Evolutionary conservation across 257 asterid species (phyloP).

Genomic region (Lavandula angustifolia): DNA sequence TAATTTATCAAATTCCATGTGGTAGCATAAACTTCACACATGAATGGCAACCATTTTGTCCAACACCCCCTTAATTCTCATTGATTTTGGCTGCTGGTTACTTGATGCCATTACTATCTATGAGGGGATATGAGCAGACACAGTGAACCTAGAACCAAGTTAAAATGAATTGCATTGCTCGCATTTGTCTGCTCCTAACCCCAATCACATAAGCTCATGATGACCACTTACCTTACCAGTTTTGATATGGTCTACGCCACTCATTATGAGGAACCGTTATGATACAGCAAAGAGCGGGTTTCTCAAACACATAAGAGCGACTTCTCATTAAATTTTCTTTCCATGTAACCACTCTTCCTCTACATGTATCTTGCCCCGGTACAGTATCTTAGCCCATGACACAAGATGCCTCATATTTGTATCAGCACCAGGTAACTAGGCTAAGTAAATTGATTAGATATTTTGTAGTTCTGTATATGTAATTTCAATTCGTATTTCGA

Average conservation of each 20-base stretch:
- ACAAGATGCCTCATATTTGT: too few relatives aligned
- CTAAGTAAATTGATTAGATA: constrained; percentile 8
- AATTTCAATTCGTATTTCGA: too few relatives aligned
- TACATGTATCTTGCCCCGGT: too few relatives aligned
- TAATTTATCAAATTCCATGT: too few relatives aligned
- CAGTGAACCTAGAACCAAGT: not conserved
- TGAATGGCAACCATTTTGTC: not conserved
- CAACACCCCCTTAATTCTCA: not conserved
- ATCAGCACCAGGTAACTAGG: constrained; percentile 4
- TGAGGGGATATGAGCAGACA: not conserved
- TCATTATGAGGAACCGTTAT: too few relatives aligned
- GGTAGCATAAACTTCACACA: not conserved
- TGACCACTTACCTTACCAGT: not conserved
- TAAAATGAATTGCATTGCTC: not conserved
- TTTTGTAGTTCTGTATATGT: not conserved
- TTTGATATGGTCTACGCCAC: not conserved
- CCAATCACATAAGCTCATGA: not conserved
- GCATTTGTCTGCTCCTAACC: not conserved
- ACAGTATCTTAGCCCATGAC: not conserved
- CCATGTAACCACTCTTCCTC: too few relatives aligned
- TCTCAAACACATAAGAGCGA: too few relatives aligned
- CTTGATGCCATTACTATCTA: not conserved
- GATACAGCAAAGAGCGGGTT: too few relatives aligned
- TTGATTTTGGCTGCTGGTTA: not conserved
- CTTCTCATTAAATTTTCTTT: too few relatives aligned